Percentiles rank a stretch among this genome's conserved stretches.
phyloP scores from a whole-genome alignment of 306 rosid species.

The Pterocarpus macrocarpus region DNA sequence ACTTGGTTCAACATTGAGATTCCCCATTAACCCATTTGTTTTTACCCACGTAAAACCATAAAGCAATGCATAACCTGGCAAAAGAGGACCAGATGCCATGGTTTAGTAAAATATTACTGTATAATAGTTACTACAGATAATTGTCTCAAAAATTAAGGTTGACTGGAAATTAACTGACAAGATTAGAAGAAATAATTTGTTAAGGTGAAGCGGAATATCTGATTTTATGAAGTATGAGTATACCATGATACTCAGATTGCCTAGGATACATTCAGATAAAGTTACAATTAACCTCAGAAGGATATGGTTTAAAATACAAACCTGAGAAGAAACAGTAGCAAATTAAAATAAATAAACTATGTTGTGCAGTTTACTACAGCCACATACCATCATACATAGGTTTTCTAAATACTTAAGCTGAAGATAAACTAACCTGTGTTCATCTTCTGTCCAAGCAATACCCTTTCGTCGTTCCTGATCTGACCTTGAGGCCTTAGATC shows the following conservation, averaged over 20 bases:
- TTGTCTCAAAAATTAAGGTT: slow-evolving; percentile 15
- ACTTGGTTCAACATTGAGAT: not conserved
- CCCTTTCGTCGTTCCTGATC: slow-evolving; percentile 96
- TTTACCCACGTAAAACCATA: slow-evolving; percentile 4
- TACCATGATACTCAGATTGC: slow-evolving; percentile 29
- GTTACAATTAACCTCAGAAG: slow-evolving; percentile 25
- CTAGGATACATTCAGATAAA: slow-evolving; percentile 32
- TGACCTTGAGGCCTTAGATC: slow-evolving; percentile 74
- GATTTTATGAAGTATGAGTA: not conserved
- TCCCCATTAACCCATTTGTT: not conserved
- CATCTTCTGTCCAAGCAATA: slow-evolving; percentile 96
- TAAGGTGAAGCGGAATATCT: slow-evolving; percentile 20
- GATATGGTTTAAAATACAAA: slow-evolving; percentile 24
- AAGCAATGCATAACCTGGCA: slow-evolving; percentile 34
- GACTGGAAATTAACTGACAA: slow-evolving; percentile 31
- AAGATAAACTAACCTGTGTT: slow-evolving; percentile 73
- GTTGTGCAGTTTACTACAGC: slow-evolving; percentile 17
- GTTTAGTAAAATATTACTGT: not conserved
- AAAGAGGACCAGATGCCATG: slow-evolving; percentile 13
- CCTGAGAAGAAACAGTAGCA: slow-evolving; percentile 15
- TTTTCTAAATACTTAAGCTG: slow-evolving; percentile 6
- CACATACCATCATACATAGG: slow-evolving; percentile 26
- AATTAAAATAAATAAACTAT: slow-evolving; percentile 44
- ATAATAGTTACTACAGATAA: slow-evolving; percentile 22
- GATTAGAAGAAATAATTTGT: slow-evolving; percentile 15